These are phyloP conservation scores for Fomes fomentarius DNA, from an alignment of 1,284 basidiomycete species.

Conservation along the genomic window DNA sequence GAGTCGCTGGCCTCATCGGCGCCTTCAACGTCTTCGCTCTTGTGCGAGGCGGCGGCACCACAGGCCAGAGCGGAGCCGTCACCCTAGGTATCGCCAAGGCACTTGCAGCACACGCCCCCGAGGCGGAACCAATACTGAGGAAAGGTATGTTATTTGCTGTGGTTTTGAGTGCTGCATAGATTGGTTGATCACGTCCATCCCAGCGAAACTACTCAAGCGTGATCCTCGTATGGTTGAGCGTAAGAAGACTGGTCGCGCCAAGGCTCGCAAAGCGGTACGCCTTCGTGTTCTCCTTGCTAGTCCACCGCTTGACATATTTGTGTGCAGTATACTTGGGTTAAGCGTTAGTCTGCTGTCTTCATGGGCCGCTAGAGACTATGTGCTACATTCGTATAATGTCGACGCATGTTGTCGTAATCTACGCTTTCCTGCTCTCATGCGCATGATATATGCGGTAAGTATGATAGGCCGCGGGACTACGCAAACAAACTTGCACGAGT, in stretches of 20 bases:
- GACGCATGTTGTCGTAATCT: constrained; percentile 18
- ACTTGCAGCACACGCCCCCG: constrained; percentile 71
- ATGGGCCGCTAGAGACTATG: neutral
- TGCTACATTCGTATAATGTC: constrained; percentile 18
- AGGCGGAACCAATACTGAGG: constrained; percentile 66
- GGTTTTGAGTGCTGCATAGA: too few species aligned
- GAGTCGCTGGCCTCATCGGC: constrained; percentile 84
- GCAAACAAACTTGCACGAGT: neutral
- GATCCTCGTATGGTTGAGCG: constrained; percentile 98
- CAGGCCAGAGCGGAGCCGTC: constrained; percentile 91
- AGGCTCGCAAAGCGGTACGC: constrained; percentile 90
- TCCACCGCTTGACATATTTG: neutral
- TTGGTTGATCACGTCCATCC: constrained; percentile 2
- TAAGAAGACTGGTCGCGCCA: constrained; percentile 92
- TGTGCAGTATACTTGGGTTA: constrained; percentile 89
- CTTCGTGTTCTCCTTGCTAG: neutral
- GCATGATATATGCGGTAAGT: neutral
- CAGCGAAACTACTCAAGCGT: constrained; percentile 87
- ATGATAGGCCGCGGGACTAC: neutral
- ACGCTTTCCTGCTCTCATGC: constrained; percentile 3
- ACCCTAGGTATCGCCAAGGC: constrained; percentile 86
- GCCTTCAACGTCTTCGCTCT: constrained; percentile 93
- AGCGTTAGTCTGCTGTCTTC: constrained; percentile 62
- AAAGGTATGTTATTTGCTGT: constrained; percentile 54
- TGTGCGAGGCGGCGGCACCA: constrained; percentile 86